A percentile compares a stretch with the other conserved stretches of the same genome.
Conservation (phyloP, 176 grass and related monocot genomes). For the Eleusine indica region DNA sequence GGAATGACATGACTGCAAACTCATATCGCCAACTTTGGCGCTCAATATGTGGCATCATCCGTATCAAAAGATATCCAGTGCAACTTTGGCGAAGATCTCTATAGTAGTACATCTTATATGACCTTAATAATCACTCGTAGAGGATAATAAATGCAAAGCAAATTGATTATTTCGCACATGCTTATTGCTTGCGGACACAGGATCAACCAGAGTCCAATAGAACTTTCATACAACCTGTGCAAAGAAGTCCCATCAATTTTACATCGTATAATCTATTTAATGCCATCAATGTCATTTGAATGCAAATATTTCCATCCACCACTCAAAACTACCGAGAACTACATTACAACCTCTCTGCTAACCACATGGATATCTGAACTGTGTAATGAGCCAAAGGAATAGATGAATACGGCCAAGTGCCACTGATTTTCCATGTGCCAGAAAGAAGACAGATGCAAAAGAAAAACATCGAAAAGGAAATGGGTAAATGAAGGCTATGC, state of each 20-base stretch:
- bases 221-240: neutral
- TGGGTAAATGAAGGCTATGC: constrained; percentile 19
- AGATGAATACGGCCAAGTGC: constrained; percentile 31
- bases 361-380: constrained; percentile 17
- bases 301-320: constrained; percentile 29
- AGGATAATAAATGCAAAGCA: neutral
- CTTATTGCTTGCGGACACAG: constrained; percentile 27
- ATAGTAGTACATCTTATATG: neutral
- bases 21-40: neutral
- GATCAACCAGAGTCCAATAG: constrained; percentile 10
- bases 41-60: neutral
- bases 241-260: constrained; percentile 33
- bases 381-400: constrained; percentile 45
- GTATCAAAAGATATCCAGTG: neutral
- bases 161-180: constrained; percentile 7
- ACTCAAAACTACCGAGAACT: constrained; percentile 43
- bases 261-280: constrained; percentile 31
- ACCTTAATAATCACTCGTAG: neutral
- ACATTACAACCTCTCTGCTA: constrained; percentile 34
- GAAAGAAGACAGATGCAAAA: constrained; percentile 23
- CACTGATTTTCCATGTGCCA: constrained; percentile 46
- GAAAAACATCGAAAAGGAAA: constrained; percentile 21
- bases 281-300: constrained; percentile 18
- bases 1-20: neutral
- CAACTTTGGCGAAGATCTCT: neutral